Evolutionary conservation across 495 filamentous ascomycete species (phyloP), one percentile per base, ranked within the genome.

Genomic region (Chaetomium cochliodes): DNA sequence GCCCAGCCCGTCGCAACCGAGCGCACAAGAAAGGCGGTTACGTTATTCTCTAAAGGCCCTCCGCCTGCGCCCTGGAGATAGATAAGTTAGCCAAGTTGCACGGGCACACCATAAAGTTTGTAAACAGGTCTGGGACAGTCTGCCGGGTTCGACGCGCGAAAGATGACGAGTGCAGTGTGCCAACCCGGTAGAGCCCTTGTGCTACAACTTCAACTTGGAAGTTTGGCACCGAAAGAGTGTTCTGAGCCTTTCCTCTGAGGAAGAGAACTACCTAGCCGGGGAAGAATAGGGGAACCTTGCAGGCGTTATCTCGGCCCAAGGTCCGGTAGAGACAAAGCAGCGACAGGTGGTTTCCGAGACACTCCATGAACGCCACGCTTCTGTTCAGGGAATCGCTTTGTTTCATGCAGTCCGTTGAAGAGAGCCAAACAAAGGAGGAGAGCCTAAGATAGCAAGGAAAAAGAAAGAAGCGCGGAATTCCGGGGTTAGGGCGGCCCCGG

Each of bases 21-120:
- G 53, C 93, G 89, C 49, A 97, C 89, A 2, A 98, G 85, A 42
- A 97, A 83, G 12, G 92, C 92, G 4, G 94, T 97, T 4, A 92
- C 88, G 69, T 91, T 90, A 70, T 92, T 87, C 79, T 98, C 94
- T 67, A 84, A 84, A 12, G 94, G 94, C 33, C 94, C 94, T 68
- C 94, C 94, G 58, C 91, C 92, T 33, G 91, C 87, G 60, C 94
- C 94, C 93, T 97, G 75, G 63, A 63, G 52, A 58, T 58, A 58
- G n/a, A 58, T 58, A 58, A 20, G 63, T 79, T 66, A 74, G 74
- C 57, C 25, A 55, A 20, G 18, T 18, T 44, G 13, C 13, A 44
- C 5, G 15, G 6, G 41, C 13, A 18, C 13, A 11, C 2, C 18
- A 15, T 44, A 15, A 44, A 5, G 41, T 3, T 16, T 44, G 41